A percentile compares a stretch with the other conserved stretches of the same genome.
These are phyloP conservation scores for Saccharomyces hybrid DNA, from an alignment of 1,139 yeast genomes.

Conservation along the genomic window DNA sequence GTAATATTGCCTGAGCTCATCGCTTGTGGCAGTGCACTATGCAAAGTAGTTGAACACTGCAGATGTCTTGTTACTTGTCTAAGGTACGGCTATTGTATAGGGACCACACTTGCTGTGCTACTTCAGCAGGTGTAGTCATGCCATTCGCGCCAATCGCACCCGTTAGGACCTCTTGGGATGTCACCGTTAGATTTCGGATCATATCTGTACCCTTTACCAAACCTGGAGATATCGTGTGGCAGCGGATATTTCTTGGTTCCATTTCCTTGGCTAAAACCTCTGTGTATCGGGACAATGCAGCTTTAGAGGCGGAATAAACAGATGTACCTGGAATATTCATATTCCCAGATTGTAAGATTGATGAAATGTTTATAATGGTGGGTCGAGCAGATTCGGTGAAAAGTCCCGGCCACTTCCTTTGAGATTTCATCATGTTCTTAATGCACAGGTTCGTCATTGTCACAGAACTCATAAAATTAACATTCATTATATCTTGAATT, in stretches of 20 bases:
- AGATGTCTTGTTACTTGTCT: not conserved
- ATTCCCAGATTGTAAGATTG: conserved; percentile 43
- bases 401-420: conserved; percentile 5
- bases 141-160: not conserved
- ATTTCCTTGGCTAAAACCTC: conserved; percentile 57
- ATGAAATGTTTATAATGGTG: conserved; percentile 59
- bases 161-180: conserved; percentile 9
- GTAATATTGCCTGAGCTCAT: not conserved
- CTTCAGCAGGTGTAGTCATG: not conserved
- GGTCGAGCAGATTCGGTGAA: conserved; percentile 16
- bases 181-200: conserved; percentile 32
- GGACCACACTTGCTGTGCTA: not conserved
- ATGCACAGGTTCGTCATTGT: conserved; percentile 44
- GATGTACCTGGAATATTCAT: conserved; percentile 49
- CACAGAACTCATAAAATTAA: conserved; percentile 64
- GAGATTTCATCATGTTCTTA: conserved; percentile 41
- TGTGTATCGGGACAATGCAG: conserved; percentile 67
- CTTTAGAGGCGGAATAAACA: conserved; percentile 74
- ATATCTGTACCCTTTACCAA: conserved; percentile 67
- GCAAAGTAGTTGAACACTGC: not conserved
- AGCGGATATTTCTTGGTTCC: conserved; percentile 42
- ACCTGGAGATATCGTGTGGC: conserved; percentile 68
- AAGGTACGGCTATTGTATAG: not conserved
- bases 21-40: not conserved
- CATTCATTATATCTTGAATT: conserved; percentile 44